These are phyloP conservation scores for Camellia oleifera DNA, from an alignment of 179 eudicot species.

Conservation along the genomic window DNA sequence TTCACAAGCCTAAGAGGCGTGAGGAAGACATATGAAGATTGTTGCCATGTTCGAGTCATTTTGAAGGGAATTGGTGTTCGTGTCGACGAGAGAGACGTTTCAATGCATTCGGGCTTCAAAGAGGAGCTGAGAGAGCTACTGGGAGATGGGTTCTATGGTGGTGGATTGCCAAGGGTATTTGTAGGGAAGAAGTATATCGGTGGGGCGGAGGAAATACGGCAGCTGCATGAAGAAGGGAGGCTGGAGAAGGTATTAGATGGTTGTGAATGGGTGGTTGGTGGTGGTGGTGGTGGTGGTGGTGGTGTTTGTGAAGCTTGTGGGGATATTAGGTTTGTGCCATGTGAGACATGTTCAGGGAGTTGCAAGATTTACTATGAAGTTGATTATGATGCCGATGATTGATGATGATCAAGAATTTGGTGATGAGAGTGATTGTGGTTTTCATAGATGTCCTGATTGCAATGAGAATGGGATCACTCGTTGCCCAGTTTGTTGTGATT, in stretches of 20 bases:
- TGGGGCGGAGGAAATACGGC: conserved; percentile 62
- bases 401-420: conserved; percentile 6
- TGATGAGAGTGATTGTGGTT: conserved; percentile 56
- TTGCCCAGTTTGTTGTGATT: conserved; percentile 74
- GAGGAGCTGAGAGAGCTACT: conserved; percentile 58
- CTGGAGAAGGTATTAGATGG: conserved; percentile 46
- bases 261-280: conserved; percentile 45
- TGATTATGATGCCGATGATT: conserved; percentile 39
- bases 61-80: conserved; percentile 56
- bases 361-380: conserved; percentile 69
- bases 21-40: conserved; percentile 81
- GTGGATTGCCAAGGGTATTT: conserved; percentile 62
- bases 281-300: conserved; percentile 9
- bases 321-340: conserved; percentile 77
- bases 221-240: conserved; percentile 68
- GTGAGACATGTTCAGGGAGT: conserved; percentile 87
- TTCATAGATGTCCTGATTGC: conserved; percentile 81
- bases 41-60: conserved; percentile 59
- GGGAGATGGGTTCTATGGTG: conserved; percentile 21
- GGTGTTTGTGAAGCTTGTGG: conserved; percentile 75
- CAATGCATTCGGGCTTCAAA: conserved; percentile 79
- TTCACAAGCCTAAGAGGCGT: conserved; percentile 81
- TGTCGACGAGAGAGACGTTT: conserved; percentile 79
- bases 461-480: conserved; percentile 81
- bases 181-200: conserved; percentile 57